Base-by-base conservation (phyloP, 768 basidiomycete genomes). In the Chalciporus sphaerocephalus region DNA sequence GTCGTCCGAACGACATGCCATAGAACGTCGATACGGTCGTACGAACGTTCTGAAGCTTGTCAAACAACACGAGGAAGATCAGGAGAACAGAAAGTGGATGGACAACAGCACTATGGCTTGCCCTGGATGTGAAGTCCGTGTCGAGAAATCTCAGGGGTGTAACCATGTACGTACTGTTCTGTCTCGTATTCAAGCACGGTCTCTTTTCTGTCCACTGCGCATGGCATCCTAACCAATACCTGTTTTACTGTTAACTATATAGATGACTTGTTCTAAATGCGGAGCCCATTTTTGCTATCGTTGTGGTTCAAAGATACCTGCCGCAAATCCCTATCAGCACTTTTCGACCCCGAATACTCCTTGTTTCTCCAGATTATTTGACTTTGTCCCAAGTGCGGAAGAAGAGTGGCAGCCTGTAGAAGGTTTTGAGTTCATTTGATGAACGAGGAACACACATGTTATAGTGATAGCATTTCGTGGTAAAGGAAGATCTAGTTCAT, bases 251-350 rank as follows among this genome's bases (percentile, higher is more conserved):
- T 53, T 57, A 25, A 38, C 48, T 42, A 8, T 34, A 28, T 48
- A 88, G 87, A 89, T 89, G 87, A 85, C 78, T 6, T 91, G 85
- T 56, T 66, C 70, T n/a, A 83, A 80, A 53, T 92, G 90, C 64
- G 57, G 65, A 23, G 72, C 78, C 40, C 90, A 92, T 58, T 92
- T 90, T 57, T 92, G 90, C 69, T 92, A 87, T 56, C 76, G 82
- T 5, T 92, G 90, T 59, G 89, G 85, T 5, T 46, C 64, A 1
- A 74, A 71, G 52, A 62, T 92, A 20, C 39, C 64, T 0, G 55
- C 66, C 6, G 53, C 50, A 13, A 67, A 83, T 48, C 86, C 87
- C 0, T 91, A 90, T 52, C 56, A 52, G 20, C 89, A 92, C 58
- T 91, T 86, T 58, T 82, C 80, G 24, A 74, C 66, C 23, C 70